Evolutionary conservation across 306 rosid genomes (phyloP).

Genomic region (Glycine tomentella): DNA sequence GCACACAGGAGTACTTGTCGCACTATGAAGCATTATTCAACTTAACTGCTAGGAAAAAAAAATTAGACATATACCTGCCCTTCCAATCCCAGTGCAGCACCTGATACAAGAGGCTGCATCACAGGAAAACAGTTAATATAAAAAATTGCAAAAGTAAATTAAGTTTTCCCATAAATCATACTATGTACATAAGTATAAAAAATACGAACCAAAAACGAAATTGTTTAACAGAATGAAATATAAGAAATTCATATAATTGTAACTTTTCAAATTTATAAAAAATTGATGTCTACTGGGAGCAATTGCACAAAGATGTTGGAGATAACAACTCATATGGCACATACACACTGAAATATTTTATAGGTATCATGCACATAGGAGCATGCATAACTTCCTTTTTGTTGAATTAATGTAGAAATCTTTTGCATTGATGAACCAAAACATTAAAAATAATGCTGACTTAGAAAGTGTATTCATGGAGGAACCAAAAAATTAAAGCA

Average conservation of each 20-base stretch:
- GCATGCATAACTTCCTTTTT: background rate
- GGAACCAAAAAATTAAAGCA: conserved; percentile 5
- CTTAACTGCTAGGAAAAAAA: conserved; percentile 5
- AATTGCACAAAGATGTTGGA: background rate
- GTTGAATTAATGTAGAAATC: background rate
- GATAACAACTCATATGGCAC: background rate
- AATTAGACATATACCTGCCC: conserved; percentile 76
- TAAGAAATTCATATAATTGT: background rate
- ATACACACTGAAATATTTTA: background rate
- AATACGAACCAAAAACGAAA: background rate
- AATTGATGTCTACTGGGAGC: background rate
- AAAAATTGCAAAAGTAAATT: background rate
- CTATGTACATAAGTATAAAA: conserved; percentile 9
- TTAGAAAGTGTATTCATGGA: background rate
- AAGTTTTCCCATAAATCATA: conserved; percentile 22
- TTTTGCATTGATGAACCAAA: conserved; percentile 9
- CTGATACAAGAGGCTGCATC: conserved; percentile 97
- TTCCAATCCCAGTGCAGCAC: conserved; percentile 97
- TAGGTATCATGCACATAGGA: background rate
- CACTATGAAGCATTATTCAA: conserved; percentile 8
- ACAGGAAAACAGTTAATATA: conserved; percentile 47
- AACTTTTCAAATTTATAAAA: conserved; percentile 23
- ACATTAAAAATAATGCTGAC: background rate
- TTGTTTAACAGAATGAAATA: too few species aligned
- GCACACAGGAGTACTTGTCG: background rate